These are phyloP conservation scores for Phoma sp. DNA, from an alignment of 2,329 filamentous ascomycete species.

Conservation along the genomic window DNA sequence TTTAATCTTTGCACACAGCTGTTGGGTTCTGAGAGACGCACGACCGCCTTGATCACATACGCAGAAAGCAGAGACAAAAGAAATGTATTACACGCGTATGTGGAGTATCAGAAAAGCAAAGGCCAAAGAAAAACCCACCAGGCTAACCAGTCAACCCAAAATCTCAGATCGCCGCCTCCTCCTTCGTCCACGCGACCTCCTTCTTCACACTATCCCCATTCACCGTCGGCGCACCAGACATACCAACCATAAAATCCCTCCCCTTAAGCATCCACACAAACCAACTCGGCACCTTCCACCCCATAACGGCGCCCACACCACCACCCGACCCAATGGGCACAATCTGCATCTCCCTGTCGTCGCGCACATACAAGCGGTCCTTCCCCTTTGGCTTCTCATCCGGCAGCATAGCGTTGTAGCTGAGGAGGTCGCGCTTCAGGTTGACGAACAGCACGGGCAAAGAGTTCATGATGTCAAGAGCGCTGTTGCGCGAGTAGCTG, in stretches of 20 bases:
- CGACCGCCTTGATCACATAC: background rate
- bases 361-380: slow-evolving; percentile 31
- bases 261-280: slow-evolving; percentile 51
- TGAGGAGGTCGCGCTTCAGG: slow-evolving; percentile 55
- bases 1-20: too few relatives aligned
- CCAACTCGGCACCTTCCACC: slow-evolving; percentile 47
- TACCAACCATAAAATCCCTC: slow-evolving; percentile 47
- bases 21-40: too few relatives aligned
- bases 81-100: background rate
- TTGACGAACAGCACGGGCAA: slow-evolving; percentile 53
- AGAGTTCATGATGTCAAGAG: slow-evolving; percentile 49
- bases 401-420: slow-evolving; percentile 27
- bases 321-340: slow-evolving; percentile 43
- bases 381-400: slow-evolving; percentile 32
- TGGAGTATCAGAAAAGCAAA: background rate
- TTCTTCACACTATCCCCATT: slow-evolving; percentile 33
- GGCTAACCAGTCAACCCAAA: background rate
- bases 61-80: background rate
- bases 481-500: slow-evolving; percentile 50
- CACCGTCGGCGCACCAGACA: slow-evolving; percentile 20
- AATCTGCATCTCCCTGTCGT: slow-evolving; percentile 34
- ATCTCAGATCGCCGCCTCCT: slow-evolving; percentile 30
- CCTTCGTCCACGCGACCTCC: slow-evolving; percentile 33
- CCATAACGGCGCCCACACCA: slow-evolving; percentile 47
- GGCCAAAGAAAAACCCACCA: background rate